These are phyloP conservation scores for Zea mays DNA, from an alignment of 176 grass and related monocot species.

Conservation along the genomic window Zm-B73-REFERENCE-NAM-5.0 NC_050103.1:15031001-15031500, in stretches of 20 bases:
- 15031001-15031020: constrained; percentile 14
- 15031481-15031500: neutral
- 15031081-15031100: neutral
- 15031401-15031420: neutral
- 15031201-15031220: no score
- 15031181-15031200: no score
- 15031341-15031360: neutral
- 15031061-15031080: neutral
- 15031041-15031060: neutral
- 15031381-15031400: neutral
- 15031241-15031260: constrained; percentile 9
- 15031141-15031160: no score
- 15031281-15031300: neutral
- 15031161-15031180: no score
- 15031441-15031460: neutral
- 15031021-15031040: constrained; percentile 1
- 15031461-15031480: constrained; percentile 17
- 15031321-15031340: neutral
- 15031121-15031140: neutral
- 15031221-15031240: neutral
- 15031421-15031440: neutral
- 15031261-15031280: neutral
- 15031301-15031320: neutral
- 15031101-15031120: constrained; percentile 22
- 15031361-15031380: neutral